A percentile compares a stretch with the other conserved stretches of the same genome.
phyloP scores from a whole-genome alignment of 176 grass and related monocot species.

The Rhynchospora breviuscula region DNA sequence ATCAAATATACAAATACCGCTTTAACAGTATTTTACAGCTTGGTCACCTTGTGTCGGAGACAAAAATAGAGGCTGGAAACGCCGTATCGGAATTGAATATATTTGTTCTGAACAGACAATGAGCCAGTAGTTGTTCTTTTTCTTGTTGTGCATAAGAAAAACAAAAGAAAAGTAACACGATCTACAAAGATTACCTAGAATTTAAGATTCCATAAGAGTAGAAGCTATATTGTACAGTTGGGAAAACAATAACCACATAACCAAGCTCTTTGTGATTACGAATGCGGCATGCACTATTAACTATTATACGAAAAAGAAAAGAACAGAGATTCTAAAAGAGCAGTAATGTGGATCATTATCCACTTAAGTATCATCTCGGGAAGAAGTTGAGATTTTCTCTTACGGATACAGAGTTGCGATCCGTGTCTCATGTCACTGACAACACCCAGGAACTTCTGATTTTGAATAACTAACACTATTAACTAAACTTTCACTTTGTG shows the following conservation, averaged over 20 bases:
- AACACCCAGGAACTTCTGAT: background rate
- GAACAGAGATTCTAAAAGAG: background rate
- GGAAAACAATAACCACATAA: background rate
- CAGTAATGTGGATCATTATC: background rate
- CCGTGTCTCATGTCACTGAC: background rate
- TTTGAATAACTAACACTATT: too few relatives aligned
- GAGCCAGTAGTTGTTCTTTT: background rate
- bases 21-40: background rate
- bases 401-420: background rate
- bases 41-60: background rate
- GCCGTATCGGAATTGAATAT: background rate
- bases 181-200: background rate
- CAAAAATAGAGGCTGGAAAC: background rate
- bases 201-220: background rate
- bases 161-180: background rate
- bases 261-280: background rate
- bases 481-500: too few relatives aligned
- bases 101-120: background rate
- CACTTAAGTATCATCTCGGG: background rate
- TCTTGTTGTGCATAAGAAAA: background rate
- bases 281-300: background rate
- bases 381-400: background rate
- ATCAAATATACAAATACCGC: background rate
- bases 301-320: background rate
- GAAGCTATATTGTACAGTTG: background rate